Conservation (phyloP, 305 asterid species). For the Plantago coronopus region DNA sequence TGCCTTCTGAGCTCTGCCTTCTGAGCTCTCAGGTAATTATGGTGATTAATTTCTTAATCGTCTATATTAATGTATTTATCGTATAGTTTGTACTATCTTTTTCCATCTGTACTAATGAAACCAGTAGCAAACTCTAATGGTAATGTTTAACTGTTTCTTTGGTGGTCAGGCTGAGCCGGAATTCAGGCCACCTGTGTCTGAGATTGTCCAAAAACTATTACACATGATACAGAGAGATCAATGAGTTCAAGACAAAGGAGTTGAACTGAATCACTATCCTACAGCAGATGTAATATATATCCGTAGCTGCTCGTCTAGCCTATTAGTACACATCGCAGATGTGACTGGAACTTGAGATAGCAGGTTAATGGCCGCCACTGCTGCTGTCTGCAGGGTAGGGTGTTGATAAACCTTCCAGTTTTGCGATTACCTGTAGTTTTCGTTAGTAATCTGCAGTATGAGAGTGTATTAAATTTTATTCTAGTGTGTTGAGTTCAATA, state of each 20-base stretch:
- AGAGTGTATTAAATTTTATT: neutral
- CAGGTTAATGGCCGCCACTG: conserved; percentile 14
- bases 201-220: conserved; percentile 54
- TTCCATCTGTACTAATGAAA: too few species aligned
- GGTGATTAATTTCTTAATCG: too few species aligned
- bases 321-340: neutral
- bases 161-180: conserved; percentile 47
- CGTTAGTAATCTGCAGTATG: neutral
- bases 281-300: neutral
- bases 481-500: neutral
- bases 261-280: conserved; percentile 2
- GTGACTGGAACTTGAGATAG: neutral
- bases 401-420: neutral
- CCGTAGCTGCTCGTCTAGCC: neutral
- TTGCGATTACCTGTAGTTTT: neutral
- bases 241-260: neutral
- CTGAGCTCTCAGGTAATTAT: too few species aligned
- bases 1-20: too few species aligned
- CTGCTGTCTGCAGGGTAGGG: conserved; percentile 8
- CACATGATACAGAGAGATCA: conserved; percentile 28
- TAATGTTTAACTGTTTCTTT: neutral
- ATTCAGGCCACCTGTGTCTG: conserved; percentile 64
- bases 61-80: too few species aligned
- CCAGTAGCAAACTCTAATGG: neutral
- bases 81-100: too few species aligned